Conservation (phyloP, 192 early-diverging fungal species). For the Umbelopsis sp. region DNA sequence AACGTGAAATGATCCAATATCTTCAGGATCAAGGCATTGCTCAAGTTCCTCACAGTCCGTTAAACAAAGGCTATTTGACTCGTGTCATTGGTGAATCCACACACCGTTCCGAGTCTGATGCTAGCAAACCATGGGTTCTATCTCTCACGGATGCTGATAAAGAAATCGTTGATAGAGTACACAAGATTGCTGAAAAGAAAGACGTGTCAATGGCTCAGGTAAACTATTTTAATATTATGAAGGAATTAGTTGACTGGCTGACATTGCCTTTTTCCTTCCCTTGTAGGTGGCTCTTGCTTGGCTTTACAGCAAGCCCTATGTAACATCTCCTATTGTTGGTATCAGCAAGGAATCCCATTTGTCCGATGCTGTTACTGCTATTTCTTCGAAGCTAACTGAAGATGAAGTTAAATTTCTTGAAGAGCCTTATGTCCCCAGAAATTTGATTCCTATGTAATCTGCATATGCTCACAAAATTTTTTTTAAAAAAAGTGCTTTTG, state of each 20-base stretch:
- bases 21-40: slow-evolving; percentile 44
- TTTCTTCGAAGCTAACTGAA: slow-evolving; percentile 23
- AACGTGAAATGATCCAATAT: slow-evolving; percentile 57
- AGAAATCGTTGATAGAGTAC: slow-evolving; percentile 30
- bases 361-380: slow-evolving; percentile 22
- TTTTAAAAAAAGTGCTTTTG: too few species aligned
- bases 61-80: slow-evolving; percentile 46
- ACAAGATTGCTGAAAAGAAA: slow-evolving; percentile 36
- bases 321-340: slow-evolving; percentile 39
- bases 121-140: too few species aligned
- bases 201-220: slow-evolving; percentile 33
- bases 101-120: slow-evolving; percentile 14
- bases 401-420: slow-evolving; percentile 25
- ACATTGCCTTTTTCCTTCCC: too few species aligned
- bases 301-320: slow-evolving; percentile 27
- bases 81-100: slow-evolving; percentile 23
- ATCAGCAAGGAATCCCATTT: slow-evolving; percentile 24
- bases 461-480: too few species aligned
- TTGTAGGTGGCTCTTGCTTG: slow-evolving; percentile 38
- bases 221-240: too few species aligned
- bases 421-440: not conserved
- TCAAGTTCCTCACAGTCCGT: slow-evolving; percentile 51
- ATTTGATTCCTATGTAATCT: not conserved
- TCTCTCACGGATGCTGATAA: slow-evolving; percentile 5
- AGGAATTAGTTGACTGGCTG: too few species aligned